phyloP scores from a whole-genome alignment of 2,329 filamentous ascomycete genomes.

The Aureobasidium mangrovei region DNA sequence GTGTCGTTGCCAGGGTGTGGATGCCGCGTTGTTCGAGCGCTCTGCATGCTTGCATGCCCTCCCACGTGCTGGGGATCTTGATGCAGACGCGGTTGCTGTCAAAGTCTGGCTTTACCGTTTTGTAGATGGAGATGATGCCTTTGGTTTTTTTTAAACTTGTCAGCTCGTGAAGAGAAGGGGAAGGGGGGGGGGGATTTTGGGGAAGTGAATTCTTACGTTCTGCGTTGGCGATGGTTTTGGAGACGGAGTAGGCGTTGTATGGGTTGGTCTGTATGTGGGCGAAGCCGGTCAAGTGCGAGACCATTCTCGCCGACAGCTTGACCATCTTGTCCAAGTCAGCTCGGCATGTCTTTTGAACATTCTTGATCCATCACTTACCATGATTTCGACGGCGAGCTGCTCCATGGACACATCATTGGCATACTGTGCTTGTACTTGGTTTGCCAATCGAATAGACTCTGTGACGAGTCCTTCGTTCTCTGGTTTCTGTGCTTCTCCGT shows the following conservation, averaged over 20 bases:
- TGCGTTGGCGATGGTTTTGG: conserved; percentile 13
- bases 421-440: conserved; percentile 7
- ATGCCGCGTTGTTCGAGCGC: conserved; percentile 46
- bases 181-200: background rate
- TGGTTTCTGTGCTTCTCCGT: conserved; percentile 11
- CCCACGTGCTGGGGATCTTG: conserved; percentile 56
- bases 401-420: conserved; percentile 10
- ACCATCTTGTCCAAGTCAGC: background rate
- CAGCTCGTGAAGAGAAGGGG: background rate
- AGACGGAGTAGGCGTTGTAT: conserved; percentile 14
- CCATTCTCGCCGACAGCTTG: conserved; percentile 10
- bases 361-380: background rate
- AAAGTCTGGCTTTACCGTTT: background rate
- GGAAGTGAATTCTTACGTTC: conserved; percentile 1
- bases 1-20: conserved; percentile 52
- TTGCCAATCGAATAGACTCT: conserved; percentile 12
- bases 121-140: conserved; percentile 14
- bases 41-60: conserved; percentile 52
- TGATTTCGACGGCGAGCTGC: conserved; percentile 15
- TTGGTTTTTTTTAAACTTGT: background rate
- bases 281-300: conserved; percentile 13
- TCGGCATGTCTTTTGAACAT: background rate
- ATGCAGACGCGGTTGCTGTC: conserved; percentile 44
- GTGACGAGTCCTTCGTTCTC: conserved; percentile 9
- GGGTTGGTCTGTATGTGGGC: conserved; percentile 16